Percentiles rank a stretch among this genome's conserved stretches.
These are phyloP conservation scores for Samsoniella hepiali DNA, from an alignment of 2,329 filamentous ascomycete species.

Conservation along the genomic window DNA sequence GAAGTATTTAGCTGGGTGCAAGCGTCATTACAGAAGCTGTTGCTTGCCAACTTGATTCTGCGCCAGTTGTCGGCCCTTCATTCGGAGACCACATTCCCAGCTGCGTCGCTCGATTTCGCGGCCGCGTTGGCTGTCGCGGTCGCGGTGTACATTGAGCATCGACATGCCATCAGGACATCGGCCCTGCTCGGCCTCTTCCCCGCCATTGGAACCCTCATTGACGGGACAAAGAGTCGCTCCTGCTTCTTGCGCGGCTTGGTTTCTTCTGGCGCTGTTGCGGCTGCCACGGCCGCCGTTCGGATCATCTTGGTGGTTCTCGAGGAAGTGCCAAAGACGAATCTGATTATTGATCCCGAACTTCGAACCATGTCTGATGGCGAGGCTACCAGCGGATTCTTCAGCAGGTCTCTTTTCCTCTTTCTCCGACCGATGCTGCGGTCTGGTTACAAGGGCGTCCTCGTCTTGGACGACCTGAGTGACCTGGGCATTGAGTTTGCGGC, in stretches of 20 bases:
- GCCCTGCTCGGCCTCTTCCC: neutral
- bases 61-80: neutral
- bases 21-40: too few relatives aligned
- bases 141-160: neutral
- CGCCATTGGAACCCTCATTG: neutral
- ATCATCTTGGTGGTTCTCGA: neutral
- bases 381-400: neutral
- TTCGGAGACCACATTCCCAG: neutral
- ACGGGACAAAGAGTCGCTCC: neutral
- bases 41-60: neutral
- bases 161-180: neutral
- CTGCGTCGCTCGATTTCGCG: neutral
- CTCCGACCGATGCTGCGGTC: neutral
- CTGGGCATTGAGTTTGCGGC: neutral
- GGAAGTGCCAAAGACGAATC: neutral
- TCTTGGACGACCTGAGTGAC: neutral
- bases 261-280: neutral
- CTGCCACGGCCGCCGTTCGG: neutral
- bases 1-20: too few relatives aligned
- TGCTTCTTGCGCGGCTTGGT: neutral
- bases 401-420: neutral
- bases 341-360: neutral
- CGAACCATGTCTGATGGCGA: neutral
- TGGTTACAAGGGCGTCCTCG: neutral
- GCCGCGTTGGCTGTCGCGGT: neutral